These are phyloP conservation scores for Eleusine indica DNA, from an alignment of 176 grass and related monocot species.

Conservation along the genomic window DNA sequence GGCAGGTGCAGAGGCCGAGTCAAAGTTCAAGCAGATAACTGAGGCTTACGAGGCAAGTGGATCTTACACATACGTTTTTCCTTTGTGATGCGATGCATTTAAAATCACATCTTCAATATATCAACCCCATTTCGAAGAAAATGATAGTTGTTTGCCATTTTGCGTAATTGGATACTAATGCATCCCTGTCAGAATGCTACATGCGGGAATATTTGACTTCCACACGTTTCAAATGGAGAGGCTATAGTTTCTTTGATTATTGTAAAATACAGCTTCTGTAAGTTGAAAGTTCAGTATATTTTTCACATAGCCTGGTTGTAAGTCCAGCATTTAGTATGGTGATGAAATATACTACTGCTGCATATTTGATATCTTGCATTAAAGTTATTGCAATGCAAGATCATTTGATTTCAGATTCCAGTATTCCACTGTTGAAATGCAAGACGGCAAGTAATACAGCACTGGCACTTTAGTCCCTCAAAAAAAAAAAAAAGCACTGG, in stretches of 20 bases:
- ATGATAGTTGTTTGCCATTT: slow-evolving; percentile 15
- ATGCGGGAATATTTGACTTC: background rate
- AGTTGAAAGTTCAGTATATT: background rate
- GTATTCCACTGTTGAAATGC: background rate
- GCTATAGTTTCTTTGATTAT: background rate
- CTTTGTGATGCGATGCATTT: background rate
- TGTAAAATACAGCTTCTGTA: background rate
- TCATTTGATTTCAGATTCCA: background rate
- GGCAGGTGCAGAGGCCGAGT: slow-evolving; percentile 54
- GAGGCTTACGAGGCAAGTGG: slow-evolving; percentile 76
- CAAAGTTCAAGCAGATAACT: slow-evolving; percentile 78
- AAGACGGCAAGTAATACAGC: background rate
- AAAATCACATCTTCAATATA: background rate
- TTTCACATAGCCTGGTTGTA: slow-evolving; percentile 10
- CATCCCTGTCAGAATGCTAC: background rate
- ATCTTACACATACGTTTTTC: slow-evolving; percentile 1
- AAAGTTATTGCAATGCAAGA: slow-evolving; percentile 6
- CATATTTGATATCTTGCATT: background rate
- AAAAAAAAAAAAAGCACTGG: background rate
- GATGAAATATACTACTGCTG: background rate
- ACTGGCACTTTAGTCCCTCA: background rate
- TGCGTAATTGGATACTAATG: background rate
- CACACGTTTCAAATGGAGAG: background rate
- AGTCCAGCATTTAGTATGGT: slow-evolving; percentile 11
- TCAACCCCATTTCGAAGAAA: background rate